Evolutionary conservation across 208 protist species (phyloP).

Genomic region (Trypanosoma conorhini): DNA sequence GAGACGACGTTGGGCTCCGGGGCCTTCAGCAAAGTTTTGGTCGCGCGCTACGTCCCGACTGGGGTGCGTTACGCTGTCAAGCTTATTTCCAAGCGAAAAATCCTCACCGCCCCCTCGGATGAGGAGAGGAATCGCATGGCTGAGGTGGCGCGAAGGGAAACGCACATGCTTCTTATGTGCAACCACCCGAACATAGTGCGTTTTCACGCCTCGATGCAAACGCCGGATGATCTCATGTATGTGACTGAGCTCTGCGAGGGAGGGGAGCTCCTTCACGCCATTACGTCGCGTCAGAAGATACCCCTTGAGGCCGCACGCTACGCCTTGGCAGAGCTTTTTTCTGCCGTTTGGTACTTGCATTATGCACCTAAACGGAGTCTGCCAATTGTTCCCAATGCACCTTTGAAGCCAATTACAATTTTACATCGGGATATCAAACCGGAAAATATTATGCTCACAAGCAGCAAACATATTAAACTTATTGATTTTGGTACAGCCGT

Average conservation of each 20-base stretch:
- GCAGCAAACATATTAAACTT: conserved; percentile 92
- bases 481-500: conserved; percentile 97
- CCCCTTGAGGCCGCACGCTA: conserved; percentile 82
- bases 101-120: conserved; percentile 84
- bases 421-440: conserved; percentile 97
- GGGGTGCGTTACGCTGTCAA: conserved; percentile 79
- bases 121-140: conserved; percentile 86
- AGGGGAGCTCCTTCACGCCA: conserved; percentile 78
- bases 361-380: conserved; percentile 59
- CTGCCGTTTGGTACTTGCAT: conserved; percentile 96
- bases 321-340: conserved; percentile 93
- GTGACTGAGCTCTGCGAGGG: conserved; percentile 87
- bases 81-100: conserved; percentile 80
- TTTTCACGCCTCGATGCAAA: conserved; percentile 85
- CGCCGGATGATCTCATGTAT: conserved; percentile 81
- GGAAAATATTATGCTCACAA: conserved; percentile 95
- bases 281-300: conserved; percentile 55
- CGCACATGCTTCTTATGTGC: conserved; percentile 86
- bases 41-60: conserved; percentile 69
- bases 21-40: conserved; percentile 89
- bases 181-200: conserved; percentile 88
- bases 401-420: conserved; percentile 61
- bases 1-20: conserved; percentile 69
- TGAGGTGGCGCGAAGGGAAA: conserved; percentile 79
- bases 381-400: conserved; percentile 32